These are phyloP conservation scores for Astraeus odoratus DNA, from an alignment of 768 basidiomycete genomes.

Conservation along the genomic window DNA sequence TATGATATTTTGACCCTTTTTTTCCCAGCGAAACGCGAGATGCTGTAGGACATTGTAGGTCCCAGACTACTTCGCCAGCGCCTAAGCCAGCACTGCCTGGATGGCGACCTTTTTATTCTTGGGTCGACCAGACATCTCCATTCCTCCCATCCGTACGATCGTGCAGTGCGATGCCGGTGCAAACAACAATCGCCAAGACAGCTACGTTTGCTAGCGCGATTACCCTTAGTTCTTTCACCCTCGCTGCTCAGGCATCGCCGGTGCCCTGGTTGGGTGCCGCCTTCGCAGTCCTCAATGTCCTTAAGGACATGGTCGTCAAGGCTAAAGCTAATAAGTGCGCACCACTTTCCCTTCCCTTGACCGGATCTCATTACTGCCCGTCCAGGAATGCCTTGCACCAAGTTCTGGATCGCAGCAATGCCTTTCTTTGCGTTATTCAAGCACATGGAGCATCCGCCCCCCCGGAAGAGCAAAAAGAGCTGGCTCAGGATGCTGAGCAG, in stretches of 20 bases:
- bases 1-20: too few relatives aligned
- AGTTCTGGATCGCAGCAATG: constrained; percentile 41
- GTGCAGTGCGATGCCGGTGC: neutral
- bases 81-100: too few relatives aligned
- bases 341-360: neutral
- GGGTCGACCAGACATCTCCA: too few relatives aligned
- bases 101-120: too few relatives aligned
- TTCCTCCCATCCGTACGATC: neutral
- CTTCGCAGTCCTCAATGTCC: constrained; percentile 34
- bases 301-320: constrained; percentile 42
- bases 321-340: constrained; percentile 42
- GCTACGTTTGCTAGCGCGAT: constrained; percentile 8
- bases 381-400: constrained; percentile 37
- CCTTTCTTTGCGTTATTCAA: constrained; percentile 33
- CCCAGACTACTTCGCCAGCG: too few relatives aligned
- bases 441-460: constrained; percentile 26
- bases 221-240: constrained; percentile 29
- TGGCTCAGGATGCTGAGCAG: constrained; percentile 29
- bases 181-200: constrained; percentile 12
- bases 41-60: too few relatives aligned
- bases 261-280: constrained; percentile 41
- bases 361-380: neutral
- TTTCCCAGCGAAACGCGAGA: too few relatives aligned
- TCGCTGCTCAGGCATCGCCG: constrained; percentile 40
- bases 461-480: constrained; percentile 24